Conservation (phyloP, 176 grass and related monocot species). For the Aegilops bicornis region DNA sequence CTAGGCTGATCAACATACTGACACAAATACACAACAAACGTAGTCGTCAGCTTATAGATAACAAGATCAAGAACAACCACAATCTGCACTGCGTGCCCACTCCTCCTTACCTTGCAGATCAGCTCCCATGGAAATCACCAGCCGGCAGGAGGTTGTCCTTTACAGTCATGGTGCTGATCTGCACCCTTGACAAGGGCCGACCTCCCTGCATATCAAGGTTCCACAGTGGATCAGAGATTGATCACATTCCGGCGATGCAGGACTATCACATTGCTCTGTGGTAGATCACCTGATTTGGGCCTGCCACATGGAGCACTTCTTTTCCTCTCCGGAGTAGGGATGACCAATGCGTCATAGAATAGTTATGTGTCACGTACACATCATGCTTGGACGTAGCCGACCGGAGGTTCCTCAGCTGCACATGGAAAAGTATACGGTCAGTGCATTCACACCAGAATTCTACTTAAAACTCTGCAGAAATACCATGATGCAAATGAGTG, state of each 20-base stretch:
- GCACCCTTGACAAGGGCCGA: constrained; percentile 56
- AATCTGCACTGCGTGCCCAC: background rate
- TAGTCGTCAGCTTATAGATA: no score
- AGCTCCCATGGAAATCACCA: constrained; percentile 91
- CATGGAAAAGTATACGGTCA: background rate
- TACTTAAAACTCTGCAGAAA: background rate
- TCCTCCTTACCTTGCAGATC: constrained; percentile 66
- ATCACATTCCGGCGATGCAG: no score
- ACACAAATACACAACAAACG: no score
- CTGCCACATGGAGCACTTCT: constrained; percentile 66
- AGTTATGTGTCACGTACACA: constrained; percentile 73
- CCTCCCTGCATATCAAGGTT: constrained; percentile 20
- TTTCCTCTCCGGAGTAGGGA: constrained; percentile 47
- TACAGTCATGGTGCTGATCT: constrained; percentile 67
- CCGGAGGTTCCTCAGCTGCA: constrained; percentile 81
- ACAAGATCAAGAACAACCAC: no score
- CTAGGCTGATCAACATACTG: no score
- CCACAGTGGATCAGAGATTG: background rate
- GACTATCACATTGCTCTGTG: background rate
- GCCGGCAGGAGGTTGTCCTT: constrained; percentile 69
- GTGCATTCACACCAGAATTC: background rate
- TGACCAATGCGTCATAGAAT: constrained; percentile 85
- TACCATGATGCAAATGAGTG: background rate
- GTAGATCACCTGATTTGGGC: constrained; percentile 44
- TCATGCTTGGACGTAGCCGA: constrained; percentile 88